phyloP scores from a whole-genome alignment of 345 rosid genomes.

The Cardamine chenopodiifolia region DNA sequence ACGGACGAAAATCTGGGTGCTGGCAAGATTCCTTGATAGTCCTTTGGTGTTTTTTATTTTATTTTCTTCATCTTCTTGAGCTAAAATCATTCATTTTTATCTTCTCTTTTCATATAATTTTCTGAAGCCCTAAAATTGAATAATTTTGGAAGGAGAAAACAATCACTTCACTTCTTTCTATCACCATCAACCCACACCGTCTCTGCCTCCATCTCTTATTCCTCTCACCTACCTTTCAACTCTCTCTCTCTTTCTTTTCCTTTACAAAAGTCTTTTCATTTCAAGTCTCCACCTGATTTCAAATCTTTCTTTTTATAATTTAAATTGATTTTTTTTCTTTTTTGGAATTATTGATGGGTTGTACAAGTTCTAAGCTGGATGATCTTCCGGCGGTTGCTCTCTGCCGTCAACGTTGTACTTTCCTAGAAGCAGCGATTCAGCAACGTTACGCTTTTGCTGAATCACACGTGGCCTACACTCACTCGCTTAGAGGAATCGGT shows the following conservation, averaged over 20 bases:
- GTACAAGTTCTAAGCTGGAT: constrained; percentile 81
- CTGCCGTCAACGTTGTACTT: constrained; percentile 78
- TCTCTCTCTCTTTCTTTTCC: constrained; percentile 12
- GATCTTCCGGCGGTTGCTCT: constrained; percentile 94
- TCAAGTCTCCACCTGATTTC: constrained; percentile 25
- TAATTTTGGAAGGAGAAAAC: constrained; percentile 33
- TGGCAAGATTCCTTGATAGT: constrained; percentile 70
- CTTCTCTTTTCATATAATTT: constrained; percentile 8
- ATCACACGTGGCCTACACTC: constrained; percentile 64
- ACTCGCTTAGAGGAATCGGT: constrained; percentile 58
- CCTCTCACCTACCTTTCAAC: constrained; percentile 31
- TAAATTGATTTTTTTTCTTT: neutral
- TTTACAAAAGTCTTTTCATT: constrained; percentile 22
- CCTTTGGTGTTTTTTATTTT: constrained; percentile 25
- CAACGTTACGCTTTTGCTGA: constrained; percentile 83
- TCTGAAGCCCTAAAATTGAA: constrained; percentile 18
- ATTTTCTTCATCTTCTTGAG: constrained; percentile 12
- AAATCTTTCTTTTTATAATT: constrained; percentile 21
- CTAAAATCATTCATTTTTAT: constrained; percentile 8
- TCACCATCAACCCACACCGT: constrained; percentile 43
- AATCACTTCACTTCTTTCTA: constrained; percentile 35
- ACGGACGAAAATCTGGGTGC: constrained; percentile 68
- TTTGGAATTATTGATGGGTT: constrained; percentile 57
- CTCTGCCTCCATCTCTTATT: constrained; percentile 34
- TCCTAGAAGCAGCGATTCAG: constrained; percentile 65